Base-by-base conservation (phyloP, 257 asterid genomes). In the Rhazya stricta region DNA sequence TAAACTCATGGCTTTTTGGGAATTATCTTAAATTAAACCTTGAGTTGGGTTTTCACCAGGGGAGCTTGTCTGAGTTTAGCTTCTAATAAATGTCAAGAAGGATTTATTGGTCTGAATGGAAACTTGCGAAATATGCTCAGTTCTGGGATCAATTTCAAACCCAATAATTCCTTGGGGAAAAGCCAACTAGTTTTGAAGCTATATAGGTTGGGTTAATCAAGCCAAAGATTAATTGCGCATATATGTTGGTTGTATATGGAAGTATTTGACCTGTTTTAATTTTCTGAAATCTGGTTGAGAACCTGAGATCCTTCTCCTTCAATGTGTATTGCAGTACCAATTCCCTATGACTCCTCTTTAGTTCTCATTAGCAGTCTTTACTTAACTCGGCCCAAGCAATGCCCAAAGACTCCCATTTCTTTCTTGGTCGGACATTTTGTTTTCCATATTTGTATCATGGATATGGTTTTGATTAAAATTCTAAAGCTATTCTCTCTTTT, bases 271-370 rank as follows among this genome's bases (percentile, higher is more conserved):
- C 32, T 66, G 71, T 41, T 37, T 66, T 39, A 11, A 21, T 65
- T 65, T 43, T 12, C 0, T 19, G 19, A 48, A 48, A 21, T 15
- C 10, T 48, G 27, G 41, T 29, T 34, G 19, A 60, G 30, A 6
- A 66, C 23, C 57, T 70, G 61, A 82, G 41, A 53, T 29, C 13
- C 45, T 57, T 3, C 65, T 80, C 36, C 68, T 69, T 53, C 71
- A 79, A 69, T 12, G 54, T 48, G 32, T 9, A 60, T 60, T 48
- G 19, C 13, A 60, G 39, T 27, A 60, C 39, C 1, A 60, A 29
- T 13, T 11, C 12, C 67, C 32, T 27, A 9, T 29, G 23, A 2
- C 2, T 42, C 46, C 2, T 42, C 46, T 4, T 42, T 42, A 1
- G 46, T 42, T 42, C 46, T 42, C 9, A 42, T 42, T 42, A 42